Evolutionary conservation across 2,329 filamentous ascomycete species (phyloP), one percentile per base, ranked within the genome.

Genomic region (Colletotrichum coccodes): DNA sequence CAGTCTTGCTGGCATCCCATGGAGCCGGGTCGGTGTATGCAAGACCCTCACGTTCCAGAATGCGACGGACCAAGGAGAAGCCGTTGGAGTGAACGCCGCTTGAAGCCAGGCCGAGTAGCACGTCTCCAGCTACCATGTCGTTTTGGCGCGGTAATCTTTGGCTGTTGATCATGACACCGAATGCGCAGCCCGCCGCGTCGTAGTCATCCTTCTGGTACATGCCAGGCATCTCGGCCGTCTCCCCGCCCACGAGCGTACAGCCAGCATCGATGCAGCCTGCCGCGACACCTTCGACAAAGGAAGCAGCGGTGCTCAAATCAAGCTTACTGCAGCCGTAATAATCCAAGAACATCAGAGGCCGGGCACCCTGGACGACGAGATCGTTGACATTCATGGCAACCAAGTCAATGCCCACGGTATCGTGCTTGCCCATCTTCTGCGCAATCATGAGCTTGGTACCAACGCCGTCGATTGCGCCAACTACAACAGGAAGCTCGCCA

Each of bases 341-440:
- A 84, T 99, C 96, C 71, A 98, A 90, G 87, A 99, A 98, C 86
- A 96, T 96, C 72, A 98, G 87, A 2, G 96, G 95, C 74, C 96
- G 94, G 14, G 96, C 96, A 62, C 96, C 96, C 83, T 98, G 95
- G 9, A 98, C 96, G 59, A 99, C 91, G 0, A 99, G 87, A 77
- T 99, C 96, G 80, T 99, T 99, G 78, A 98, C 96, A 80, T 98
- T 98, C 95, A 98, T 98, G 73, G 96, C 96, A 4, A 99, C 96
- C 40, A 99, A 88, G 78, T 99, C 96, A 74, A 99, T 94, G 70
- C 96, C 96, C 12, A 99, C 95, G 3, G 95, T 97, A 80, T 95
- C 91, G 81, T 98, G 96, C 82, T 97, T 94, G 74, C 90, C 88
- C 84, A 97, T 93, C 14, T 90, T 89, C 78, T 98, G 95, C 0